Conservation (phyloP, 108 stramenopile genomes). For the Cylindrotheca closterium region DNA sequence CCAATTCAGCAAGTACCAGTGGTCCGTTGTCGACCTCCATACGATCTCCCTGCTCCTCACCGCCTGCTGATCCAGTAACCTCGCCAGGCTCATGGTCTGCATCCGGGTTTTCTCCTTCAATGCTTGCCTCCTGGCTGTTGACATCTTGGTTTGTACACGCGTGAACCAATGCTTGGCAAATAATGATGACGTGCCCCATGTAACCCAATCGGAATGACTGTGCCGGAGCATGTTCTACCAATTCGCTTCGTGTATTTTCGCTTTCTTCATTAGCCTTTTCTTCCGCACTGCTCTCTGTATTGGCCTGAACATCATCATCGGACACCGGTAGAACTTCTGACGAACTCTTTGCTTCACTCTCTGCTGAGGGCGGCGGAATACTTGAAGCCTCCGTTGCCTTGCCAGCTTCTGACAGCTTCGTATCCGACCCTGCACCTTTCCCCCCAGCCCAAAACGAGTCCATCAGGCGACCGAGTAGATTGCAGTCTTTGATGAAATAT, state of each 20-base stretch:
- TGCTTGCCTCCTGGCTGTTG: neutral
- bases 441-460: conserved; percentile 62
- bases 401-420: neutral
- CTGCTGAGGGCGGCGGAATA: neutral
- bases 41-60: too few species aligned
- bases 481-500: conserved; percentile 77
- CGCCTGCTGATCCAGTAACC: conserved; percentile 4
- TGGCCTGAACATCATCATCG: conserved; percentile 7
- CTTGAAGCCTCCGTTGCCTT: neutral
- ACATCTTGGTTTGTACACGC: conserved; percentile 54
- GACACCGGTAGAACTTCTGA: neutral
- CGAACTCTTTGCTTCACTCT: neutral
- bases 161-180: conserved; percentile 90
- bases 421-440: neutral
- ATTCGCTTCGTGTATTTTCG: conserved; percentile 3
- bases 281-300: neutral
- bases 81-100: conserved; percentile 4
- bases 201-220: conserved; percentile 74
- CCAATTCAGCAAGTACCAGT: conserved; percentile 36
- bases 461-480: conserved; percentile 83
- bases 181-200: conserved; percentile 97
- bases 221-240: conserved; percentile 11
- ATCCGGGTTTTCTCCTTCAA: conserved; percentile 7
- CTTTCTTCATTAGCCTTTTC: neutral
- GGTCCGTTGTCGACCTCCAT: conserved; percentile 6